Base-by-base conservation (phyloP, 139 green algal genomes). In the Chloropicon primus region DNA sequence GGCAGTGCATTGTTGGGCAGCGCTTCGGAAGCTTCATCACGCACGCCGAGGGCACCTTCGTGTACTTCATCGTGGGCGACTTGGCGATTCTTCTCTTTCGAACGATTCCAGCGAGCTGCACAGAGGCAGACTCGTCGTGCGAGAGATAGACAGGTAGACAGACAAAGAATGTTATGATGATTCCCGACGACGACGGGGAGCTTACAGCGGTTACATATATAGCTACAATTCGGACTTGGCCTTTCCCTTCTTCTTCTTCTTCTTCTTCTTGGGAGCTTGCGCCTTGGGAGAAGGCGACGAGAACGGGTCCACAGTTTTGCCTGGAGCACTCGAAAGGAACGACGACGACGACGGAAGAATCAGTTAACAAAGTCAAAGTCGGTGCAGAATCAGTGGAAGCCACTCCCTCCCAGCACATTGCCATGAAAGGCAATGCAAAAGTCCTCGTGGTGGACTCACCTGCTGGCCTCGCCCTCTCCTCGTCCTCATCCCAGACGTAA, bases 11-110 rank as follows among this genome's bases (percentile, higher is more conserved):
- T 17, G 72, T 75, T 5, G 72, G 72, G 5, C 72, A 75, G 26
- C 24, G 72, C 72, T 75, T 75, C 72, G 72, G 72, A 5, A 41
- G 25, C 72, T 75, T 75, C 72, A 17, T 75, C 5, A 75, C 72
- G 72, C 72, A 75, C 72, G 26, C 25, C 25, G 17, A 17, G 5
- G 72, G 72, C 10, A 28, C 72, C 25, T 75, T 75, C 72, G 25
- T 75, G 72, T 75, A 75, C 72, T 27, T 28, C 17, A 41, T 17
- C 5, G 72, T 75, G 72, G 72, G 72, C 5, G 26, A 75, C 25
- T 17, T 41, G 10, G 72, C 72, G 10, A 75, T 75, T 17, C 25
- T 75, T 10, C 17, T 75, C 5, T 75, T 41, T 17, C 10, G 26
- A 17, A 75, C 72, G 10, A 62, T 62, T 17, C 41, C 41, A 5